Evolutionary conservation across 2,329 filamentous ascomycete species (phyloP).

Genomic region (Coniochaeta sp.): DNA sequence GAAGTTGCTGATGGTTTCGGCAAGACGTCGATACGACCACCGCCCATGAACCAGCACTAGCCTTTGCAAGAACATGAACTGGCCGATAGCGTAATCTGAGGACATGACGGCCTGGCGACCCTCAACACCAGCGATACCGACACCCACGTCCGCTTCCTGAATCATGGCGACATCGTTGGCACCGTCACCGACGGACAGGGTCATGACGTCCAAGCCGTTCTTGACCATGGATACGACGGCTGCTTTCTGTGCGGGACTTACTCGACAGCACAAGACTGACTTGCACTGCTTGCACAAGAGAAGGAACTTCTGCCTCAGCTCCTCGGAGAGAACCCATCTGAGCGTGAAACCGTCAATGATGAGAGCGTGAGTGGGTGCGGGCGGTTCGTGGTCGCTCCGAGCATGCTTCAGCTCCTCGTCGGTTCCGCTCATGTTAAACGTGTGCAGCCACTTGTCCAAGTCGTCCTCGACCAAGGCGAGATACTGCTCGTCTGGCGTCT

Average conservation of each 20-base stretch:
- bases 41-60: constrained; percentile 84
- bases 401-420: constrained; percentile 79
- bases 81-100: constrained; percentile 89
- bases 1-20: constrained; percentile 94
- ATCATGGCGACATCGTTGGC: constrained; percentile 98
- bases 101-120: constrained; percentile 93
- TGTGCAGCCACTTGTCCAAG: constrained; percentile 64
- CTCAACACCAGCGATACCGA: constrained; percentile 90
- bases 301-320: constrained; percentile 84
- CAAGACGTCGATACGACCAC: constrained; percentile 92
- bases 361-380: constrained; percentile 80
- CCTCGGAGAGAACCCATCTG: constrained; percentile 76
- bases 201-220: constrained; percentile 91
- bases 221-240: constrained; percentile 97
- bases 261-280: constrained; percentile 93
- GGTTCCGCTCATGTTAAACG: constrained; percentile 74
- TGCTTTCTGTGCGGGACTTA: constrained; percentile 94
- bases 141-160: constrained; percentile 92
- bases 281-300: constrained; percentile 95
- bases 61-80: constrained; percentile 82
- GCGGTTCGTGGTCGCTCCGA: constrained; percentile 76
- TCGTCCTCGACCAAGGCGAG: constrained; percentile 57
- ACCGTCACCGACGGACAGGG: constrained; percentile 84
- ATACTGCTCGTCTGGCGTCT: constrained; percentile 38
- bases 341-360: constrained; percentile 94